Conservation (phyloP, 2,329 filamentous ascomycete genomes). For the Cladobotryum protrusum region DNA sequence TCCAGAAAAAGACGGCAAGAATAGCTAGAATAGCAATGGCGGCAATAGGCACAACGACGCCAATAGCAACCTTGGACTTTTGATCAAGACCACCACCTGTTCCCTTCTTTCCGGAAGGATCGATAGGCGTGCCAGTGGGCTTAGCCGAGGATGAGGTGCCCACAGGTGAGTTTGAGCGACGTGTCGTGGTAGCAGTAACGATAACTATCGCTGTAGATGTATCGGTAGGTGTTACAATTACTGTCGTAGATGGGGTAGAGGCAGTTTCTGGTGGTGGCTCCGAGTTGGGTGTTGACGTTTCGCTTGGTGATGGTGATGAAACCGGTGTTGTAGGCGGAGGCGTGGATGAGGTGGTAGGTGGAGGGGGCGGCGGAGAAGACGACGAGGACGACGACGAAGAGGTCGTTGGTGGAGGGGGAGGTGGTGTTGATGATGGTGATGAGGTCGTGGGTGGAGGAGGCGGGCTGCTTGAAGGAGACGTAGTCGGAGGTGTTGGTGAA, state of each 20-base stretch:
- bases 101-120: background rate
- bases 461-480: constrained; percentile 9
- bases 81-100: constrained; percentile 45
- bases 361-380: constrained; percentile 6
- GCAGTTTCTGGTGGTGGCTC: background rate
- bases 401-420: background rate
- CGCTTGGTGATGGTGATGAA: constrained; percentile 9
- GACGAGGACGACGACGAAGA: constrained; percentile 3
- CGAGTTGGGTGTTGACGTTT: constrained; percentile 8
- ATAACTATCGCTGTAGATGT: constrained; percentile 20
- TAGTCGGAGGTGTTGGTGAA: constrained; percentile 3
- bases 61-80: constrained; percentile 76
- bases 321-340: background rate
- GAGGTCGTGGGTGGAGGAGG: constrained; percentile 8
- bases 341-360: background rate
- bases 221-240: constrained; percentile 4
- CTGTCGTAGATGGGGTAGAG: background rate
- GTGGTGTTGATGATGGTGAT: constrained; percentile 8
- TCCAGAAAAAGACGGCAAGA: constrained; percentile 76
- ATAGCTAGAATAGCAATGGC: constrained; percentile 77
- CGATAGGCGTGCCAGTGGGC: too few species aligned
- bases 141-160: too few species aligned
- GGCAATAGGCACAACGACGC: constrained; percentile 88
- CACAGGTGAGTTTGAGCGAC: too few species aligned
- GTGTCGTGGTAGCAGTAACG: constrained; percentile 19